These are phyloP conservation scores for Ciborinia camelliae DNA, from an alignment of 2,329 filamentous ascomycete species.

Conservation along the genomic window DNA sequence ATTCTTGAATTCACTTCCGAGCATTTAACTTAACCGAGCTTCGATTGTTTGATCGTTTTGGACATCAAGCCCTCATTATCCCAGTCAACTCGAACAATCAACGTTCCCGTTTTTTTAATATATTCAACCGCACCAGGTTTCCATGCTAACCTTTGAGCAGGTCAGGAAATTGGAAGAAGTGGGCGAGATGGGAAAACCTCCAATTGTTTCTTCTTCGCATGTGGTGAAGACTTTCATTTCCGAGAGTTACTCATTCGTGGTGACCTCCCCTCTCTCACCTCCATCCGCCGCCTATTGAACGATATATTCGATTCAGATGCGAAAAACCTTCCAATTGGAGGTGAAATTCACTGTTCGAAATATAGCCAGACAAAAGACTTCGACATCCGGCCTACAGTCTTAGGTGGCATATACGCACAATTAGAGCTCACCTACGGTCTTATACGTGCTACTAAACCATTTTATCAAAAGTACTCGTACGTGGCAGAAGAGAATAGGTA, in stretches of 20 bases:
- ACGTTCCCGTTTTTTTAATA: background rate
- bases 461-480: constrained; percentile 56
- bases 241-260: constrained; percentile 58
- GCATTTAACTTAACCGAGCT: background rate
- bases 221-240: constrained; percentile 54
- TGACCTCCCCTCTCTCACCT: constrained; percentile 53
- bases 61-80: background rate
- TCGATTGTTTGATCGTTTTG: background rate
- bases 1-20: background rate
- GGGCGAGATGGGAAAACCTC: constrained; percentile 52
- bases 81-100: background rate
- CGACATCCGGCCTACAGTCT: constrained; percentile 51
- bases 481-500: constrained; percentile 39
- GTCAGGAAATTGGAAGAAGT: constrained; percentile 54
- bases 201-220: constrained; percentile 56
- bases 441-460: constrained; percentile 54
- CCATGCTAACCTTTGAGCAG: background rate
- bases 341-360: constrained; percentile 47
- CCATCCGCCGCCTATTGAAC: constrained; percentile 47
- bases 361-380: constrained; percentile 46
- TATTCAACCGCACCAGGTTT: no score
- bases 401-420: constrained; percentile 56
- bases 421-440: constrained; percentile 57
- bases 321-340: constrained; percentile 38
- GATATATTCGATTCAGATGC: constrained; percentile 48